phyloP scores from a whole-genome alignment of 2,329 filamentous ascomycete species.

The Cladosporium sp. region DNA sequence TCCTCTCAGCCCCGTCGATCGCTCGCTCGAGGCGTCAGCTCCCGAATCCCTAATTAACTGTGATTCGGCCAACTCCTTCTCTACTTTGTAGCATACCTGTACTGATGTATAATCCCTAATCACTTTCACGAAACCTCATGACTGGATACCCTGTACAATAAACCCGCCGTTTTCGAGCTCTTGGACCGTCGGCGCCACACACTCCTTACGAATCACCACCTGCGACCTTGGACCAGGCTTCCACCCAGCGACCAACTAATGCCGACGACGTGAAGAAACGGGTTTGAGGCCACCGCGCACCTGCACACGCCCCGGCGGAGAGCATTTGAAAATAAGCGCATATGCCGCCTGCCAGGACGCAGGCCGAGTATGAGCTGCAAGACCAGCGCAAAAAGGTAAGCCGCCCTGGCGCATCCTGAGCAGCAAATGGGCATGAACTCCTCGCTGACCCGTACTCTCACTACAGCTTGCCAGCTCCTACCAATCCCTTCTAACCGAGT shows the following conservation, averaged over 20 bases:
- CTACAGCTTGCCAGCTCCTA: slow-evolving; percentile 91
- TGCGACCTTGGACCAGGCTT: slow-evolving; percentile 1
- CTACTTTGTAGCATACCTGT: not conserved
- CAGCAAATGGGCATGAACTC: slow-evolving; percentile 1
- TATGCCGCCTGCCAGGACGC: slow-evolving; percentile 38
- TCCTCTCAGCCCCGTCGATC: not conserved
- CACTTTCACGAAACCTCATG: slow-evolving; percentile 1
- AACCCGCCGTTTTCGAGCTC: not conserved
- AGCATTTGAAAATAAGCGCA: slow-evolving; percentile 16
- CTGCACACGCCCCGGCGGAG: slow-evolving; percentile 4
- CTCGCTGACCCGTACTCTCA: slow-evolving; percentile 5
- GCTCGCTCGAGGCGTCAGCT: not conserved
- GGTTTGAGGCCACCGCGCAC: slow-evolving; percentile 10
- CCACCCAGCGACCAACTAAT: slow-evolving; percentile 13
- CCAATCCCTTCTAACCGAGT: slow-evolving; percentile 94
- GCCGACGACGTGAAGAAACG: slow-evolving; percentile 13
- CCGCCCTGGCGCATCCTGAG: not conserved
- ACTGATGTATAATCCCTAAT: slow-evolving; percentile 2
- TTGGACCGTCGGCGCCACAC: not conserved
- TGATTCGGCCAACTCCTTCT: not conserved
- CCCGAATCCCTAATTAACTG: not conserved
- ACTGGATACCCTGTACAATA: slow-evolving; percentile 6
- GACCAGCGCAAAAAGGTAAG: slow-evolving; percentile 38
- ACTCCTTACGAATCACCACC: not conserved
- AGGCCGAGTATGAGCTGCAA: slow-evolving; percentile 38